A percentile compares a stretch with the other conserved stretches of the same genome.
Conservation (phyloP, 2,329 filamentous ascomycete species). For the Aspergillus brunneoviolaceus region DNA sequence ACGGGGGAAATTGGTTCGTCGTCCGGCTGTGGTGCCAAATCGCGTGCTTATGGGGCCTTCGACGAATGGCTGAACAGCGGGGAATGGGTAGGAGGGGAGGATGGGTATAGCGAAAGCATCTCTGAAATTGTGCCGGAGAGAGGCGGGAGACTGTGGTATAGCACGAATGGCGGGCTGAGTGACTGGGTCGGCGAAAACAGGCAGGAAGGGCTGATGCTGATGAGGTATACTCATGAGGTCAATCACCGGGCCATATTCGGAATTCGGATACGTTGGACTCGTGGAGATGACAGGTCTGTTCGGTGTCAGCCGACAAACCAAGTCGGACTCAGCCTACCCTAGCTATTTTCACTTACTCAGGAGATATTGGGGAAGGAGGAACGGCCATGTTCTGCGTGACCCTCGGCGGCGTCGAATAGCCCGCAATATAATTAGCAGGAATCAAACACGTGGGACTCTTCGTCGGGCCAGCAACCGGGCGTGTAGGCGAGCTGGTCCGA, state of each 20-base stretch:
- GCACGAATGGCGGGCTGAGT: slow-evolving; percentile 20
- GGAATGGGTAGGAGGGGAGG: slow-evolving; percentile 30
- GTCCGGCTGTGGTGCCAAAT: slow-evolving; percentile 6
- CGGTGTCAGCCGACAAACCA: neutral
- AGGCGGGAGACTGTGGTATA: slow-evolving; percentile 31
- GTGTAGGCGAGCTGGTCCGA: slow-evolving; percentile 41
- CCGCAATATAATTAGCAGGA: slow-evolving; percentile 28
- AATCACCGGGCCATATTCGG: slow-evolving; percentile 30
- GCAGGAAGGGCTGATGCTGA: slow-evolving; percentile 26
- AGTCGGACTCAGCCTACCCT: neutral
- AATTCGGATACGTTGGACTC: slow-evolving; percentile 19
- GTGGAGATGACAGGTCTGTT: neutral
- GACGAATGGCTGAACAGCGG: slow-evolving; percentile 17
- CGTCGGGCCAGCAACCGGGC: slow-evolving; percentile 44
- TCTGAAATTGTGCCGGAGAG: slow-evolving; percentile 29
- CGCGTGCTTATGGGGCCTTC: slow-evolving; percentile 6
- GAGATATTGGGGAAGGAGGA: slow-evolving; percentile 37
- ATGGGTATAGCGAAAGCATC: slow-evolving; percentile 29
- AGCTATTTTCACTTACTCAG: slow-evolving; percentile 32
- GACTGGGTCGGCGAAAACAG: slow-evolving; percentile 29
- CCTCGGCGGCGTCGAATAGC: slow-evolving; percentile 35
- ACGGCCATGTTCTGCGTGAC: slow-evolving; percentile 29
- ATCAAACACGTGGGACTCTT: slow-evolving; percentile 35
- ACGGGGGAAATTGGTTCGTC: slow-evolving; percentile 2
- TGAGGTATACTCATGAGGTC: slow-evolving; percentile 24